Conservation (phyloP, 2,329 filamentous ascomycete species). For the Leptographium procerum region DNA sequence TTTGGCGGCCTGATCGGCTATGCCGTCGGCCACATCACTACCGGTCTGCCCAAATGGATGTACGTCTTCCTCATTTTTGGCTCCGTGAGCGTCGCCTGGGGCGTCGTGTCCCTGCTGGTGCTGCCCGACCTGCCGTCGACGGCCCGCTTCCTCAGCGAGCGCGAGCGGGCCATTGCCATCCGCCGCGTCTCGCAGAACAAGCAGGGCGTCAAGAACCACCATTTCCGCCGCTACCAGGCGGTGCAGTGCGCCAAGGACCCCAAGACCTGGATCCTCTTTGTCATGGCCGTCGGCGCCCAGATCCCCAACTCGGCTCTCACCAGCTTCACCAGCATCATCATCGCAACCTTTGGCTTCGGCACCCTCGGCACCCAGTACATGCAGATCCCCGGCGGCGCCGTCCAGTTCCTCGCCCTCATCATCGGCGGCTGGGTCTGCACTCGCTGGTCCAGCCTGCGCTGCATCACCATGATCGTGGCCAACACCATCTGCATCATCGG, state of each 20-base stretch:
- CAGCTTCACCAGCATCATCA: constrained; percentile 20
- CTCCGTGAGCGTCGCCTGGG: constrained; percentile 20
- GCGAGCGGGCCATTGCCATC: constrained; percentile 46
- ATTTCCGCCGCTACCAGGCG: constrained; percentile 15
- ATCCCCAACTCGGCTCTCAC: constrained; percentile 26
- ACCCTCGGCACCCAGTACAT: constrained; percentile 22
- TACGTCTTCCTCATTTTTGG: constrained; percentile 16
- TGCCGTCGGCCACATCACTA: constrained; percentile 70
- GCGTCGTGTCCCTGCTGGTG: constrained; percentile 18
- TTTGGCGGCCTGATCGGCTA: constrained; percentile 78
- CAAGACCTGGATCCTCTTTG: constrained; percentile 49
- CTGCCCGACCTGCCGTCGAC: constrained; percentile 47
- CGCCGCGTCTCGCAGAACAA: constrained; percentile 29
- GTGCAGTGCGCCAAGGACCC: constrained; percentile 29
- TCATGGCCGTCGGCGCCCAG: constrained; percentile 18
- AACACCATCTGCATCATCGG: constrained; percentile 44
- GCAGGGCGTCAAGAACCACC: constrained; percentile 16
- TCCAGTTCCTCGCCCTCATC: constrained; percentile 43
- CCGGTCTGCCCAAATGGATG: constrained; percentile 23
- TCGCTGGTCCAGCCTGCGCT: constrained; percentile 39
- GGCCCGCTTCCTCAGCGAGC: constrained; percentile 45
- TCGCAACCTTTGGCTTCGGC: constrained; percentile 21
- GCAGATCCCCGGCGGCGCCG: constrained; percentile 47
- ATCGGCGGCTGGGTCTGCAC: constrained; percentile 39
- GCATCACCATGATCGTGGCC: constrained; percentile 43